A percentile compares a stretch with the other conserved stretches of the same genome.
Evolutionary conservation across 2,329 filamentous ascomycete genomes (phyloP).

Genomic region (Dactylonectria estremocensis): DNA sequence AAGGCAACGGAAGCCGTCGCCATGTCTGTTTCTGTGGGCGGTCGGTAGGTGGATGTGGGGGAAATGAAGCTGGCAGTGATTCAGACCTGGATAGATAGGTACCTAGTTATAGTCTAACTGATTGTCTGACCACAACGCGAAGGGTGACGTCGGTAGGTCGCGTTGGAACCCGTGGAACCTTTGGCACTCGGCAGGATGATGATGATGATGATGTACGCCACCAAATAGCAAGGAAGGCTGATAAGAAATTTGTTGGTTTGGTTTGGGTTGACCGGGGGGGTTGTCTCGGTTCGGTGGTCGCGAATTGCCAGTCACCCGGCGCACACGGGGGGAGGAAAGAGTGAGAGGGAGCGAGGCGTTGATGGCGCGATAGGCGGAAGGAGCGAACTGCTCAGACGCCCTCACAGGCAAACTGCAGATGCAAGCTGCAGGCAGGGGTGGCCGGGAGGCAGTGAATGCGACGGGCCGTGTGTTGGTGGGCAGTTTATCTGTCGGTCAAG

Average conservation of each 20-base stretch:
- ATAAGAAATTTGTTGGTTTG: slow-evolving; percentile 17
- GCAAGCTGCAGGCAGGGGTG: slow-evolving; percentile 9
- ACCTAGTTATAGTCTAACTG: no score
- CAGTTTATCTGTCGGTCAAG: slow-evolving; percentile 27
- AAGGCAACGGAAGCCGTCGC: slow-evolving; percentile 44
- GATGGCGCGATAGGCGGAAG: slow-evolving; percentile 29
- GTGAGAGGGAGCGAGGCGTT: neutral
- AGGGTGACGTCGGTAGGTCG: slow-evolving; percentile 9
- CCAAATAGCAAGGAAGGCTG: slow-evolving; percentile 15
- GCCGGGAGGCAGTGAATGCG: slow-evolving; percentile 13
- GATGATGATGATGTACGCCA: slow-evolving; percentile 26
- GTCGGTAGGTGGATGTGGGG: slow-evolving; percentile 2
- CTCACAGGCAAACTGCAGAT: slow-evolving; percentile 13
- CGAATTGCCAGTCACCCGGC: slow-evolving; percentile 15
- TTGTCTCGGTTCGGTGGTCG: slow-evolving; percentile 4
- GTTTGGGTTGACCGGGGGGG: slow-evolving; percentile 10
- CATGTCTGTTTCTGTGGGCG: slow-evolving; percentile 31
- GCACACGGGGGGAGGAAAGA: slow-evolving; percentile 19
- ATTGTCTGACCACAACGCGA: slow-evolving; percentile 20
- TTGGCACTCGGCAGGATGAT: slow-evolving; percentile 25
- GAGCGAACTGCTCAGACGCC: slow-evolving; percentile 15
- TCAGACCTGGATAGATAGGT: no score
- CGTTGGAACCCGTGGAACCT: slow-evolving; percentile 10
- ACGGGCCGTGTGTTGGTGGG: slow-evolving; percentile 15
- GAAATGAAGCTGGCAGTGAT: slow-evolving; percentile 15